Conservation (phyloP, 352 stramenopile genomes). For the Chrysophaeum taylorii region DNA sequence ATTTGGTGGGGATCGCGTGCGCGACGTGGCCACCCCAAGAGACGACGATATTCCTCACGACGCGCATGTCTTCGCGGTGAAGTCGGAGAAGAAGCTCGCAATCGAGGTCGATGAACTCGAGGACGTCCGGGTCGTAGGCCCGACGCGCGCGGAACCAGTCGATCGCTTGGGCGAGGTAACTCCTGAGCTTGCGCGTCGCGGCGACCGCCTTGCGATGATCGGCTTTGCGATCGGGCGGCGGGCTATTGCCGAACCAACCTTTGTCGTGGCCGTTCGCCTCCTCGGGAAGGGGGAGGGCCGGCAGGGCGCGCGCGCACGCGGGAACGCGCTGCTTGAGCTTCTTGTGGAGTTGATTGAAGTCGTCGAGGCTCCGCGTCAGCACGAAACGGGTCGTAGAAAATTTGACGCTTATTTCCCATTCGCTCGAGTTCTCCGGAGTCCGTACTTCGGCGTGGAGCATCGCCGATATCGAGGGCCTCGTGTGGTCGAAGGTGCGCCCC, state of each 20-base stretch:
- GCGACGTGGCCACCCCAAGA: background rate
- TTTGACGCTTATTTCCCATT: background rate
- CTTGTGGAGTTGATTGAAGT: background rate
- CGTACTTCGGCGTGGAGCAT: background rate
- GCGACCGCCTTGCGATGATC: no score
- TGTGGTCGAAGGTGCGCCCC: background rate
- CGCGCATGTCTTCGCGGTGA: constrained; percentile 4
- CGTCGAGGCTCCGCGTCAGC: background rate
- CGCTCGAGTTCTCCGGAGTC: no score
- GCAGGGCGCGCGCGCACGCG: background rate
- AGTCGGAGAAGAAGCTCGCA: background rate
- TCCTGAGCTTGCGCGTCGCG: background rate
- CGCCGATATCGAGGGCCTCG: background rate
- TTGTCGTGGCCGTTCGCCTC: background rate
- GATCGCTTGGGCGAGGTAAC: background rate
- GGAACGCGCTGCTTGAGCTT: background rate
- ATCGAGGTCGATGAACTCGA: background rate
- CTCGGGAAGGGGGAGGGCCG: background rate
- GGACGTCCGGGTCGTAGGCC: background rate
- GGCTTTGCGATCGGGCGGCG: no score
- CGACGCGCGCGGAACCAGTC: constrained; percentile 7
- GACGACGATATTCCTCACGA: background rate
- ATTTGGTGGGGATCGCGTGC: background rate
- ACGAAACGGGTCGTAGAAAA: constrained; percentile 5
- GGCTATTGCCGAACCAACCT: no score